Evolutionary conservation across 371 early-diverging fungal genomes (phyloP), one percentile per base, ranked within the genome.

Genomic region (Rhizopus microsporus): DNA sequence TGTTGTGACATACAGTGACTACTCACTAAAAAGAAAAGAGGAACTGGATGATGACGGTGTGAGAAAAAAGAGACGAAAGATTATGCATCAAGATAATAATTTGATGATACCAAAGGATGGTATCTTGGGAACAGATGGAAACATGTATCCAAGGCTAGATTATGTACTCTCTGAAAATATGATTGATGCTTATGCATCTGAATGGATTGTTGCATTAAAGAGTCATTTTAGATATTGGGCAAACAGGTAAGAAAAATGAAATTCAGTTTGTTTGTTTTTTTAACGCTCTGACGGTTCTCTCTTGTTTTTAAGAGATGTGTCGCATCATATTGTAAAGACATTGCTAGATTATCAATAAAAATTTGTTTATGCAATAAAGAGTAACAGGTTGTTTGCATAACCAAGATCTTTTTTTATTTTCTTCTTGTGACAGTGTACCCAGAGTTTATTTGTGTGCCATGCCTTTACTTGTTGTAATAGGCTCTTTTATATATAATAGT

Each of bases 191-290:
- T 80, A 80, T 49, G 77, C 77, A 34, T 75, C 71, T 37, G 80
- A 80, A 59, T 80, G 77, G 61, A 66, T 80, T 13, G 52, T 80
- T 29, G 74, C 77, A n/a, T 57, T 80, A 60, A 63, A 77, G 40
- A 77, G 77, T 17, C 80, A 80, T 60, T 80, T 80, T 63, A 64
- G 69, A 33, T 80, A 80, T 43, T 80, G 80, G 80, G 80, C 70
- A 10, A 80, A 77, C 56, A 62, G 73, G 80, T 79, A 71, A 47
- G 2, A 23, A 23, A 23, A 23, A 23, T 23, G 23, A 23, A 23
- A 23, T 23, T 23, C 23, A 23, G 23, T 23, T 1, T 23, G 0
- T 23, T 8, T 43, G 23, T 23, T 1, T 23, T 23, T 23, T 8
- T 43, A 23, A 23, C n/a, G n/a, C n/a, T n/a, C 23, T 23, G 23